A percentile compares a stretch with the other conserved stretches of the same genome.
phyloP scores from a whole-genome alignment of 176 grass and related monocot species.

The Avena atlantica region DNA sequence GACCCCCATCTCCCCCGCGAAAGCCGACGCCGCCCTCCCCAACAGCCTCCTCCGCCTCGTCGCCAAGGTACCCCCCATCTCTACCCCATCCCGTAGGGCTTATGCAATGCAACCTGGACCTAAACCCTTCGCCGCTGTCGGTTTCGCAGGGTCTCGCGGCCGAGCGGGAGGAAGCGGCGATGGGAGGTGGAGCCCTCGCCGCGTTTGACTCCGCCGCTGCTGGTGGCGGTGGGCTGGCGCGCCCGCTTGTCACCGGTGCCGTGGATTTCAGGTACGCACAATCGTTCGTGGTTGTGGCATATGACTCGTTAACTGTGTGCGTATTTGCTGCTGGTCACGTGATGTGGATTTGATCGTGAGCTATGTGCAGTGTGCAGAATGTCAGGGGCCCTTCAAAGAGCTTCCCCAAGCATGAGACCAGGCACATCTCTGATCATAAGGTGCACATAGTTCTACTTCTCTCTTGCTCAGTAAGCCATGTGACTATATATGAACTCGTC shows the following conservation, averaged over 20 bases:
- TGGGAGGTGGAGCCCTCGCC: constrained; percentile 57
- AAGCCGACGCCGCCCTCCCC: constrained; percentile 43
- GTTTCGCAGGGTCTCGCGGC: constrained; percentile 80
- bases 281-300: not conserved
- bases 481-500: not conserved
- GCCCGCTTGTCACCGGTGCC: constrained; percentile 38
- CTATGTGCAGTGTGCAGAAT: constrained; percentile 58
- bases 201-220: constrained; percentile 42
- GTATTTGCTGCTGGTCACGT: not conserved
- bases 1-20: constrained; percentile 64
- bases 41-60: constrained; percentile 79
- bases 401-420: constrained; percentile 84
- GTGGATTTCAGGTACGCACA: constrained; percentile 75
- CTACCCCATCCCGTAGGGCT: not conserved
- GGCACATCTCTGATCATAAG: constrained; percentile 94
- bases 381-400: constrained; percentile 80
- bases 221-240: constrained; percentile 37
- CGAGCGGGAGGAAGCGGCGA: constrained; percentile 67
- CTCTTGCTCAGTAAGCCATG: not conserved
- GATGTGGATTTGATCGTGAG: not conserved
- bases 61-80: constrained; percentile 62
- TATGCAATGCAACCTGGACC: not conserved
- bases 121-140: constrained; percentile 29
- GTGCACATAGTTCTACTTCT: constrained; percentile 42
- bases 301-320: not conserved